Base-by-base conservation (phyloP, 2,329 filamentous ascomycete species). In the Ceratocystis lukuohia region DNA sequence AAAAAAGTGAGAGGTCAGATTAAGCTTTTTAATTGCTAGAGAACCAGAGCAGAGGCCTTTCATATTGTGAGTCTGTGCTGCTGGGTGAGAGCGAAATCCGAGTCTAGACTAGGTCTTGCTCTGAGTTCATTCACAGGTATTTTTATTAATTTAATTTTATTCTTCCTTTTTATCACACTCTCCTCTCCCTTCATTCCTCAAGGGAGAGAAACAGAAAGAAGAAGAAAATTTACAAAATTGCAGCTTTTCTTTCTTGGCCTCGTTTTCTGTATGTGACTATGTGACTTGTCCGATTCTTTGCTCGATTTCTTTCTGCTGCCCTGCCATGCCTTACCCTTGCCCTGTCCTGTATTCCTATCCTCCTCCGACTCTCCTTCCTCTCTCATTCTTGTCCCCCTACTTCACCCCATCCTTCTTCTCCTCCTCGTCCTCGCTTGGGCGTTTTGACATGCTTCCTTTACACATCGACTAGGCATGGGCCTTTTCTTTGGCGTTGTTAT, bases 1-100 rank as follows among this genome's bases (percentile, higher is more conserved):
- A 57, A 57, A 57, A 57, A 57, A 57, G 22, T 33, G 53, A 57
- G 53, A 57, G 53, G 28, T 57, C 53, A 57, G 53, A 57, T 57
- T 57, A 57, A 57, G 53, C 53, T 57, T 57, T 57, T 57, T 57
- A 22, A 57, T 57, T 57, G 37, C 37, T 41, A 41, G 37, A 41
- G 37, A 41, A 41, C 37, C 37, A 41, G 37, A 41, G 37, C 3
- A 41, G 37, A 41, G 37, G 10, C 4, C 25, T 57, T 12, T 57
- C 6, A 22, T 57, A 5, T 57, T 57, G 25, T 5, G 6, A 33
- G 30, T 7, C 30, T 33, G 6, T 33, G 30, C 30, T 33, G 30
- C 30, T 33, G n/a, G n/a, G 48, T 41, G 37, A 41, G 37, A 12
- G 37, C 37, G 37, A 41, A 41, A 41, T 5, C 10, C 37, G 37